Evolutionary conservation across 192 early-diverging fungal species (phyloP).

Genomic region (Entomortierella lignicola): DNA sequence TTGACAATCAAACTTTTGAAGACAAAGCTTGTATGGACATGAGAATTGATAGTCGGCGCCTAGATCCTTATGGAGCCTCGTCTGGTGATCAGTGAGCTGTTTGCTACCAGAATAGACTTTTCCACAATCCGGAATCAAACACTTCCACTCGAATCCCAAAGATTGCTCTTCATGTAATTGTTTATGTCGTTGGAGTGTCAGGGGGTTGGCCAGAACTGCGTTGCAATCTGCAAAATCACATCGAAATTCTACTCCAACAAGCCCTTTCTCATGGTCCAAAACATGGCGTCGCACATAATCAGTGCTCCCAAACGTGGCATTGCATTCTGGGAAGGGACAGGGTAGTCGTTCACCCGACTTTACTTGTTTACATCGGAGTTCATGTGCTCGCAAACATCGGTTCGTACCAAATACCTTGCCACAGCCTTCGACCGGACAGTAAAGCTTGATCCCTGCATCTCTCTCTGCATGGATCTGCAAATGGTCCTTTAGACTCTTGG

Average conservation of each 20-base stretch:
- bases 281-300: conserved; percentile 53
- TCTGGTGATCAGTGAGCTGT: conserved; percentile 49
- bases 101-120: conserved; percentile 51
- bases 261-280: conserved; percentile 51
- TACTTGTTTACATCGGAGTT: conserved; percentile 49
- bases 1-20: conserved; percentile 37
- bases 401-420: conserved; percentile 49
- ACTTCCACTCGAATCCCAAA: conserved; percentile 46
- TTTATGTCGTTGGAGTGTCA: conserved; percentile 52
- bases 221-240: conserved; percentile 47
- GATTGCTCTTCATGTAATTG: conserved; percentile 52
- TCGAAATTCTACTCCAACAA: conserved; percentile 39
- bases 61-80: conserved; percentile 49
- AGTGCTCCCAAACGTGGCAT: conserved; percentile 43
- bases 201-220: conserved; percentile 45
- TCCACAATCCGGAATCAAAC: conserved; percentile 31
- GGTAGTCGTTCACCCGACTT: conserved; percentile 40
- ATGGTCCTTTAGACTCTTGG: conserved; percentile 49
- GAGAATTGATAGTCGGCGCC: conserved; percentile 26
- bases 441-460: conserved; percentile 41
- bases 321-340: conserved; percentile 39
- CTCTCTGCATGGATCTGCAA: conserved; percentile 46
- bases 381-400: conserved; percentile 46
- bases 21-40: conserved; percentile 37
- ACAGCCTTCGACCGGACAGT: conserved; percentile 39